phyloP scores from a whole-genome alignment of 129 eudicot genomes.

The Chrysanthemum seticuspe region DNA sequence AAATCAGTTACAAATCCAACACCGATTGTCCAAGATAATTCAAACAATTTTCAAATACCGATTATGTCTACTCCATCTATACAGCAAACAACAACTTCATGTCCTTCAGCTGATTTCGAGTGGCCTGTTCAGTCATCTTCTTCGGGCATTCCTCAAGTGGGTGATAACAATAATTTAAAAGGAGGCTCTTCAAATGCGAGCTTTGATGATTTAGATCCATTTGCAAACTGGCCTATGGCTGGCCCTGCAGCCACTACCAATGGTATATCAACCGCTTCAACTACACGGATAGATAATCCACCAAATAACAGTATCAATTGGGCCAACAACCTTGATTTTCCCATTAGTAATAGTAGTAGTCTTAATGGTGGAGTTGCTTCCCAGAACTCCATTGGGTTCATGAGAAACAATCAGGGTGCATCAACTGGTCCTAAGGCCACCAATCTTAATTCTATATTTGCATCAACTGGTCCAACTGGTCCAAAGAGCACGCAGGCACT shows the following conservation, averaged over 20 bases:
- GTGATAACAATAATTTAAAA: constrained; percentile 23
- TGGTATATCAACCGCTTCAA: constrained; percentile 23
- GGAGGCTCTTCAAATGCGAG: constrained; percentile 42
- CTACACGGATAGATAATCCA: constrained; percentile 34
- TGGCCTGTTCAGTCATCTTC: constrained; percentile 81
- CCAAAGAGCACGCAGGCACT: constrained; percentile 49
- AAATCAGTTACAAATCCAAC: constrained; percentile 37
- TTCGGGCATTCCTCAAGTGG: constrained; percentile 27
- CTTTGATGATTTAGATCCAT: constrained; percentile 88
- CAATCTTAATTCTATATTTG: constrained; percentile 73
- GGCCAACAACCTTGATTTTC: constrained; percentile 43
- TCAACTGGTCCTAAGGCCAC: constrained; percentile 49
- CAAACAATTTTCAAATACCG: constrained; percentile 32
- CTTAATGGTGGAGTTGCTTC: constrained; percentile 34
- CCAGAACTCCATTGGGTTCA: constrained; percentile 45
- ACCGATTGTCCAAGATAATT: constrained; percentile 36
- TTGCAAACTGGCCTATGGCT: constrained; percentile 84
- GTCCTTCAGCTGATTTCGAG: constrained; percentile 77
- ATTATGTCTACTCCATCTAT: constrained; percentile 42
- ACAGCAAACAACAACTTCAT: constrained; percentile 50
- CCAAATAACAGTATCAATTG: constrained; percentile 38
- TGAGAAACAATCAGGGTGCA: constrained; percentile 52
- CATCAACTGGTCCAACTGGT: constrained; percentile 22
- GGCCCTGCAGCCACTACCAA: constrained; percentile 39
- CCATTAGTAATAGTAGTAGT: constrained; percentile 19